Evolutionary conservation across 306 rosid species (phyloP).

Genomic region (Corylus heterophylla): DNA sequence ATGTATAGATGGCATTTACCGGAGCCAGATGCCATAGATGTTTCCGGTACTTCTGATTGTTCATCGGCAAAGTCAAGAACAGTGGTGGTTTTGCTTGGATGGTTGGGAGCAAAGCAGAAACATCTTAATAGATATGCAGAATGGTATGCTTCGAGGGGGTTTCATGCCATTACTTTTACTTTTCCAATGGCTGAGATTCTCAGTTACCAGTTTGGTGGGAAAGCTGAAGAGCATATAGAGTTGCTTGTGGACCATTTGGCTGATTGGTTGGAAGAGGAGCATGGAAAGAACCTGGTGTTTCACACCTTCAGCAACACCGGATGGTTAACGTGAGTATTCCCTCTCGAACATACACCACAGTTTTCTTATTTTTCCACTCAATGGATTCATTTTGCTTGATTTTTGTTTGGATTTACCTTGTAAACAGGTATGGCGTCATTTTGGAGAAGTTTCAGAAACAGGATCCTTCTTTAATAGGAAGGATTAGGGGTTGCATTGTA

Average conservation of each 20-base stretch:
- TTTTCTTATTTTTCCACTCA: conserved; percentile 10
- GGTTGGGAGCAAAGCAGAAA: conserved; percentile 98
- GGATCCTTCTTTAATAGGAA: conserved; percentile 54
- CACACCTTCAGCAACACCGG: conserved; percentile 99
- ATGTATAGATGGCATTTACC: conserved; percentile 96
- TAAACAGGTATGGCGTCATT: conserved; percentile 74
- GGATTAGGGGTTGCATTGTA: conserved; percentile 88
- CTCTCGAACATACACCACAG: not conserved
- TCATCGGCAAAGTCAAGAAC: conserved; percentile 65
- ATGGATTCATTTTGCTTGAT: conserved; percentile 13
- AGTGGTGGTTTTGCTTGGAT: conserved; percentile 90
- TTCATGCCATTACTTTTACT: conserved; percentile 87
- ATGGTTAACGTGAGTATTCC: conserved; percentile 81
- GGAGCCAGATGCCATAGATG: conserved; percentile 44
- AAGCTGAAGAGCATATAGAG: conserved; percentile 72
- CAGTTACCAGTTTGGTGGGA: conserved; percentile 75
- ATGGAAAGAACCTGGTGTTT: conserved; percentile 76
- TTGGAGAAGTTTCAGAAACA: conserved; percentile 72
- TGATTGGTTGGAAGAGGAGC: conserved; percentile 92
- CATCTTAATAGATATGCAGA: conserved; percentile 88
- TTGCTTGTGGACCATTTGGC: conserved; percentile 81
- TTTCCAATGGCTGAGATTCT: conserved; percentile 86
- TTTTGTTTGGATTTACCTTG: conserved; percentile 20
- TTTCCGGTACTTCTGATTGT: conserved; percentile 44
- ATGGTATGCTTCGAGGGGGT: conserved; percentile 91